Percentiles rank a stretch among this genome's conserved stretches.
These are phyloP conservation scores for Graphilbum ipis-grandicollis DNA, from an alignment of 2,329 filamentous ascomycete species.

Conservation along the genomic window DNA sequence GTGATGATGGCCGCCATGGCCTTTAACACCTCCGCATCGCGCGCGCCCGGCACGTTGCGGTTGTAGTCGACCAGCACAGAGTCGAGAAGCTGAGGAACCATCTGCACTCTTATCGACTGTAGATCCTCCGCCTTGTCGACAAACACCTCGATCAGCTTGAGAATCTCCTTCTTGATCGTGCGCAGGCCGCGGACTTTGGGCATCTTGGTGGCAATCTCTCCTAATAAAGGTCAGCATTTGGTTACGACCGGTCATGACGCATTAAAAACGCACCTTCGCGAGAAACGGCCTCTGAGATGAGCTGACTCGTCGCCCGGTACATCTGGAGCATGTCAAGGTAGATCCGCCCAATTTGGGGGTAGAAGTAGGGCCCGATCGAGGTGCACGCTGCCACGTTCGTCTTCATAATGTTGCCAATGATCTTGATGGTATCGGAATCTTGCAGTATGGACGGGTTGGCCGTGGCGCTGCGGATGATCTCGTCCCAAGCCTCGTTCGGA, in stretches of 20 bases:
- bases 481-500: constrained; percentile 88
- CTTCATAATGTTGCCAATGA: constrained; percentile 99
- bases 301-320: constrained; percentile 91
- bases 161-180: constrained; percentile 98
- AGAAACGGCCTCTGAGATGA: constrained; percentile 86
- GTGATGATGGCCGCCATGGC: constrained; percentile 96
- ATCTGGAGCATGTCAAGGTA: constrained; percentile 98
- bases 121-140: constrained; percentile 96
- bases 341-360: constrained; percentile 91
- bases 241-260: background rate
- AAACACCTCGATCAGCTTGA: constrained; percentile 96
- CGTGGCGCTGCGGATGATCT: constrained; percentile 79
- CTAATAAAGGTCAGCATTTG: constrained; percentile 21
- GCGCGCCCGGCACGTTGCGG: constrained; percentile 85
- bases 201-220: constrained; percentile 90
- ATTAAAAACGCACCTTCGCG: constrained; percentile 44
- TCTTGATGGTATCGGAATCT: constrained; percentile 89
- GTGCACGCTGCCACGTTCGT: constrained; percentile 98
- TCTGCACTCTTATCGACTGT: constrained; percentile 79
- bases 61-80: constrained; percentile 93
- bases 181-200: constrained; percentile 86
- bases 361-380: constrained; percentile 93
- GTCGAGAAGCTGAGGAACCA: constrained; percentile 90
- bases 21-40: constrained; percentile 90
- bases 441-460: constrained; percentile 74